Base-by-base conservation (phyloP, 768 basidiomycete genomes). In the Tremella mesenterica region DNA sequence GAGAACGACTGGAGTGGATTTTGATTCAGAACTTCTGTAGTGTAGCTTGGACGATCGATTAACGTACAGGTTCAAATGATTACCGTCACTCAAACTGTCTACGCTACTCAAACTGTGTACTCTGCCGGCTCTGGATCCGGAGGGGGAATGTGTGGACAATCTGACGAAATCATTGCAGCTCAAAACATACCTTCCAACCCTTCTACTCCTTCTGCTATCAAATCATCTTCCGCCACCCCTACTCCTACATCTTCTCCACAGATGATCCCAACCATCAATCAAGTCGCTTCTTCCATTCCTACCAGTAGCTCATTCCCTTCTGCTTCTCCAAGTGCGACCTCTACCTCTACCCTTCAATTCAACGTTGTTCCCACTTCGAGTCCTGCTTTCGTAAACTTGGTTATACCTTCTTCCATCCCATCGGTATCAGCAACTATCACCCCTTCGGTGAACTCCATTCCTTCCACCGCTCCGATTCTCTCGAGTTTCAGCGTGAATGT, bases 51-150 rank as follows among this genome's bases (percentile, higher is more conserved):
- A 2, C 18, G n/a, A 2, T 10, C 14, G 39, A 39, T 45, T 14
- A 57, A 16, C 21, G 16, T 10, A 20, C 39, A 52, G 50, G 45
- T 53, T 14, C 41, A 48, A 23, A 28, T 41, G 5, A 30, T 53
- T 5, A 52, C 56, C 36, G 46, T 48, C 36, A 56, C 50, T 18
- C 26, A n/a, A 9, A 52, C 55, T 4, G 29, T 38, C 10, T 52
- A 43, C 8, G 38, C 39, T 27, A 51, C 55, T 26, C 44, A 29
- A 3, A 38, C 50, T 14, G 41, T 28, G 12, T 7, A 52, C 44
- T 4, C 44, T 27, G 44, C 44, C 41, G 6, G 29, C 26, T 28
- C 4, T 23, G 16, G 13, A 52, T 30, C 25, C 45, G 41, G 39
- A 52, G 41, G 44, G 38, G 20, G 10, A 54, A 23, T 41, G 28